These are phyloP conservation scores for Fusarium sp. DNA, from an alignment of 2,329 filamentous ascomycete genomes.

Conservation along the genomic window DNA sequence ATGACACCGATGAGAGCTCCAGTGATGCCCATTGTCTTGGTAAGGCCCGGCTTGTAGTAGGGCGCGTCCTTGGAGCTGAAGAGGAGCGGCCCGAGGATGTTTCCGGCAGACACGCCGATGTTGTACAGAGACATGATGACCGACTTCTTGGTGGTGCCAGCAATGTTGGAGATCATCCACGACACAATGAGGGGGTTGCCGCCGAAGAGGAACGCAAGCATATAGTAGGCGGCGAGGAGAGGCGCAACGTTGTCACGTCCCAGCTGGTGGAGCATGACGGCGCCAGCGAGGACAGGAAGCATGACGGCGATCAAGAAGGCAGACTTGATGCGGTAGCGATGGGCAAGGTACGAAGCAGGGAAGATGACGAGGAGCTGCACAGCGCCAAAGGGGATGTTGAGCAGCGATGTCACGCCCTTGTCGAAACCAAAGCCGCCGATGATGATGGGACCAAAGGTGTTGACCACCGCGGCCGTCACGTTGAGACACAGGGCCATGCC, in stretches of 20 bases:
- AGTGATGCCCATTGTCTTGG: constrained; percentile 65
- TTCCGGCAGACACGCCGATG: constrained; percentile 69
- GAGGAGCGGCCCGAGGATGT: constrained; percentile 73
- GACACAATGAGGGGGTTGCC: constrained; percentile 73
- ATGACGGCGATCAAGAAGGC: constrained; percentile 64
- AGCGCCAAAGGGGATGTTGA: constrained; percentile 75
- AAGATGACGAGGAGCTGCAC: constrained; percentile 70
- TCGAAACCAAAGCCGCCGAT: constrained; percentile 69
- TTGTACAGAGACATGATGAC: constrained; percentile 73
- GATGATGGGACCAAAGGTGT: constrained; percentile 73
- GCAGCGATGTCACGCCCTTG: constrained; percentile 65
- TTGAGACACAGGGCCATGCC: constrained; percentile 70
- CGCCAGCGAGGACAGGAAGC: constrained; percentile 69
- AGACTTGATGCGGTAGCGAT: constrained; percentile 67
- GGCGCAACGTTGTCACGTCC: constrained; percentile 53
- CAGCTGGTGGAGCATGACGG: constrained; percentile 66
- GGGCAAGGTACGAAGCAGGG: constrained; percentile 66
- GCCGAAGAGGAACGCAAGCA: constrained; percentile 73
- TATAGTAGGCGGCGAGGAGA: constrained; percentile 71
- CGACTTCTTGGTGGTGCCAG: constrained; percentile 74
- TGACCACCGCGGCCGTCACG: constrained; percentile 71
- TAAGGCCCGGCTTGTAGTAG: constrained; percentile 66
- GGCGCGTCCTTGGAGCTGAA: constrained; percentile 69
- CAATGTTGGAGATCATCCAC: constrained; percentile 77
- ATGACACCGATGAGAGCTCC: constrained; percentile 64